Conservation (phyloP, 2,329 filamentous ascomycete genomes). For the Colletotrichum ledebouriae region DNA sequence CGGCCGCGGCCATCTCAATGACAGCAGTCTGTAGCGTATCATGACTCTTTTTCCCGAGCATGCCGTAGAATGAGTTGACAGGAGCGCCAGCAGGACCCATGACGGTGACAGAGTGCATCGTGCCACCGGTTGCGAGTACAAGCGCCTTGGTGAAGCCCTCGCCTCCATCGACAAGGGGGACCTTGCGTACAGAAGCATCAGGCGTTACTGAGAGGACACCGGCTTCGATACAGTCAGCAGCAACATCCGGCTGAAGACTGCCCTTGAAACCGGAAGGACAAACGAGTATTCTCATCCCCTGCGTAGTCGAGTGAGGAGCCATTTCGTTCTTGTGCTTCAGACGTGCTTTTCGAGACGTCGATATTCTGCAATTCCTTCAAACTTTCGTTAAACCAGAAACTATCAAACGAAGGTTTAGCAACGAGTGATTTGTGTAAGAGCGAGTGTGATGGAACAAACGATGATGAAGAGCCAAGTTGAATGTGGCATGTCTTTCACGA, state of each 20-base stretch:
- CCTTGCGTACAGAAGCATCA: slow-evolving; percentile 59
- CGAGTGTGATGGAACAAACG: slow-evolving; percentile 8
- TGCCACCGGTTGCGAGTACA: slow-evolving; percentile 57
- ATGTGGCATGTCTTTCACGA: neutral
- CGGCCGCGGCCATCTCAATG: slow-evolving; percentile 67
- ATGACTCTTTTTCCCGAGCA: slow-evolving; percentile 50
- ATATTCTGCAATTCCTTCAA: slow-evolving; percentile 4
- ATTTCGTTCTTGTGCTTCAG: slow-evolving; percentile 4
- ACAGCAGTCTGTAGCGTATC: slow-evolving; percentile 55
- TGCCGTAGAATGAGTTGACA: slow-evolving; percentile 61
- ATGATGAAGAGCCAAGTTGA: neutral
- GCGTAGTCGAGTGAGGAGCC: slow-evolving; percentile 35
- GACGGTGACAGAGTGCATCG: slow-evolving; percentile 53
- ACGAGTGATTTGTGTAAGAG: slow-evolving; percentile 20
- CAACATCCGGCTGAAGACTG: slow-evolving; percentile 61
- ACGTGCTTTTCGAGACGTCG: slow-evolving; percentile 3
- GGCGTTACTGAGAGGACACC: slow-evolving; percentile 60
- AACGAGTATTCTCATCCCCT: slow-evolving; percentile 57
- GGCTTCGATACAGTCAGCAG: slow-evolving; percentile 63
- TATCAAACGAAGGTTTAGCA: slow-evolving; percentile 20
- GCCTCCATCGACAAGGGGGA: slow-evolving; percentile 66
- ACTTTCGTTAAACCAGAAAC: neutral
- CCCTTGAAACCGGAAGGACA: slow-evolving; percentile 69
- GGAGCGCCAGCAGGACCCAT: slow-evolving; percentile 59
- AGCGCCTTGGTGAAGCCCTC: slow-evolving; percentile 65